Conservation (phyloP, 345 rosid species). For the Lepidium aucheri region DNA sequence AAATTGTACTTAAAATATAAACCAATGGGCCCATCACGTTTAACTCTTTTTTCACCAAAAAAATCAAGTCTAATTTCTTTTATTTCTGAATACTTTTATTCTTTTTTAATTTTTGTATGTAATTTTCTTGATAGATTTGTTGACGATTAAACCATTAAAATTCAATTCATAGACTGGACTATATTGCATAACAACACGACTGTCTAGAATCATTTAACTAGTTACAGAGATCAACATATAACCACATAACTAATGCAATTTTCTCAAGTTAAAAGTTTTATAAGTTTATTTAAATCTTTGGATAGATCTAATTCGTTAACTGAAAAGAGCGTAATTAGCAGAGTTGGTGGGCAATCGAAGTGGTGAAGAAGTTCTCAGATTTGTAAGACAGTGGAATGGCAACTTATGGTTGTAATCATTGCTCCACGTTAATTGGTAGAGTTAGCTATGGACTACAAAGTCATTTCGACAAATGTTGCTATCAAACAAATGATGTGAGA, state of each 20-base stretch:
- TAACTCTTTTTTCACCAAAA: background rate
- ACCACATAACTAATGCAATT: too few relatives aligned
- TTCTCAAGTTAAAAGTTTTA: too few relatives aligned
- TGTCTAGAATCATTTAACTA: too few relatives aligned
- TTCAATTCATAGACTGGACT: too few relatives aligned
- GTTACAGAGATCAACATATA: too few relatives aligned
- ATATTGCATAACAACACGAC: too few relatives aligned
- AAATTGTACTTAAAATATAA: background rate
- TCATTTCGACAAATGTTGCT: too few relatives aligned
- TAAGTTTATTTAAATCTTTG: too few relatives aligned
- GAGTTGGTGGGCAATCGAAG: conserved; percentile 30
- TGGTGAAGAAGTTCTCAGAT: conserved; percentile 63
- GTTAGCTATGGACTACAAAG: too few relatives aligned
- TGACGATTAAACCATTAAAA: conserved; percentile 24
- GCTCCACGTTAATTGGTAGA: conserved; percentile 52
- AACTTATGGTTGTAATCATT: conserved; percentile 47
- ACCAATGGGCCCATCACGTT: background rate
- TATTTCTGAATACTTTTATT: background rate
- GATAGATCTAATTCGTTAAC: background rate
- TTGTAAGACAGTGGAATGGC: conserved; percentile 61
- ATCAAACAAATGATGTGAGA: background rate
- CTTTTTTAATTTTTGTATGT: background rate
- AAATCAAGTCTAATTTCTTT: too few relatives aligned
- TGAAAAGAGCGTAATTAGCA: conserved; percentile 24
- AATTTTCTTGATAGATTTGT: background rate